A percentile compares a stretch with the other conserved stretches of the same genome.
These are phyloP conservation scores for Petunia secreta DNA, from an alignment of 257 asterid species.

Conservation along the genomic window DNA sequence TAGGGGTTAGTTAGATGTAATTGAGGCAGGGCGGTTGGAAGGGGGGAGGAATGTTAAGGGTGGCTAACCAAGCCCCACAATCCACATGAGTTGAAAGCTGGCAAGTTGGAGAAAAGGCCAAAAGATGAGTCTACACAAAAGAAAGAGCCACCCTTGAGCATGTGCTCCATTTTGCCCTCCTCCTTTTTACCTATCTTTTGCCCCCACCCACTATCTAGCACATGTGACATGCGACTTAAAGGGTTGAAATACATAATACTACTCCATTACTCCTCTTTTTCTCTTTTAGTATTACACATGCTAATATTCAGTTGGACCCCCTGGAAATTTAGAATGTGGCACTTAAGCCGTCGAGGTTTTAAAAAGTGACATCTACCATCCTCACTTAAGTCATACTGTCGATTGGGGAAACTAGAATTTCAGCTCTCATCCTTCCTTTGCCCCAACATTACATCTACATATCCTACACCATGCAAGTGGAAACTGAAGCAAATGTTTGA, in stretches of 20 bases:
- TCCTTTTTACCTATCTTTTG: constrained; percentile 5
- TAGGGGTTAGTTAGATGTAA: not conserved
- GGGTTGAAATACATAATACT: constrained; percentile 12
- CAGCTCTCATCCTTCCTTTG: too few species aligned
- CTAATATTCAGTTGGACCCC: not conserved
- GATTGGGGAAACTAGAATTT: too few species aligned
- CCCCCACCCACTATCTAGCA: constrained; percentile 22
- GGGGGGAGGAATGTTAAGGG: not conserved
- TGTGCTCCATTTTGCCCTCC: not conserved
- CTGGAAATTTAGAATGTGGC: not conserved
- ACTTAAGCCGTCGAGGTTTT: not conserved
- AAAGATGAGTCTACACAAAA: constrained; percentile 6
- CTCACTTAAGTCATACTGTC: not conserved
- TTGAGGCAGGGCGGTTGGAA: not conserved
- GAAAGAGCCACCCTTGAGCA: not conserved
- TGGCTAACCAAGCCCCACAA: constrained; percentile 24
- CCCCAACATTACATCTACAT: too few species aligned
- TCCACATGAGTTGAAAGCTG: constrained; percentile 3
- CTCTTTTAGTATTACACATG: not conserved
- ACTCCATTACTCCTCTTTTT: not conserved
- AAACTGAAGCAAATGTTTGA: not conserved
- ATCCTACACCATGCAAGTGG: too few species aligned
- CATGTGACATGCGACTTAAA: constrained; percentile 13
- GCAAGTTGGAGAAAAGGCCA: constrained; percentile 20
- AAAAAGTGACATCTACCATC: not conserved